Evolutionary conservation across 352 stramenopile species (phyloP), one percentile per base, ranked within the genome.

Genomic region (Pseudoperonospora humuli): DNA sequence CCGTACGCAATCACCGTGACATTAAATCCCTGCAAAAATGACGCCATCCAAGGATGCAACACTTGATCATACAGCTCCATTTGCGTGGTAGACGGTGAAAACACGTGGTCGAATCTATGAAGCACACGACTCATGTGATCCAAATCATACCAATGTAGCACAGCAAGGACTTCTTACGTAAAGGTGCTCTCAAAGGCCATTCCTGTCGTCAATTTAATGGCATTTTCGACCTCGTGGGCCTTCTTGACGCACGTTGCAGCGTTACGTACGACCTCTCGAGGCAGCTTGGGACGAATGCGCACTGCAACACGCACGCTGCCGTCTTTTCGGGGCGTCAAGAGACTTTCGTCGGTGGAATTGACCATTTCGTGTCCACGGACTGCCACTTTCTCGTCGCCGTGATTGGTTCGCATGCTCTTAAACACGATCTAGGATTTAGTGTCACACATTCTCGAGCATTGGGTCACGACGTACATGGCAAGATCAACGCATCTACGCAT

Each of bases 11-110:
- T 84, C 9, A 93, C 75, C 1, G 82, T 93, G 23, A 89, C 81
- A 39, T 93, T 93, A 56, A 91, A 93, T n/a, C 82, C 82, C 63
- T 92, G 79, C 7, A 93, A 45, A 45, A 93, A 93, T 7, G 78
- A 82, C 18, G 78, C 61, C 60, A 93, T 75, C 50, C 80, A 71
- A n/a, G 82, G 79, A 45, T 86, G 52, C 32, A 93, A 50, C 14
- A 74, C 75, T 43, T 84, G 57, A 11, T 80, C 59, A 23, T 92
- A 93, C 28, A 93, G 39, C 17, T 85, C 77, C 59, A 47, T 60
- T 26, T 91, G 79, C 6, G 60, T 70, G 0, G 72, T 63, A 1
- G 65, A 26, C 32, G 67, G 56, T 1, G 76, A 69, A 41, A 93
- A 89, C 1, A 92, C 82, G 31, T 92, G 73, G 45, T 93, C 79